Evolutionary conservation across 2,329 filamentous ascomycete genomes (phyloP), one percentile per base, ranked within the genome.

Genomic region (Botryotinia globosa): DNA sequence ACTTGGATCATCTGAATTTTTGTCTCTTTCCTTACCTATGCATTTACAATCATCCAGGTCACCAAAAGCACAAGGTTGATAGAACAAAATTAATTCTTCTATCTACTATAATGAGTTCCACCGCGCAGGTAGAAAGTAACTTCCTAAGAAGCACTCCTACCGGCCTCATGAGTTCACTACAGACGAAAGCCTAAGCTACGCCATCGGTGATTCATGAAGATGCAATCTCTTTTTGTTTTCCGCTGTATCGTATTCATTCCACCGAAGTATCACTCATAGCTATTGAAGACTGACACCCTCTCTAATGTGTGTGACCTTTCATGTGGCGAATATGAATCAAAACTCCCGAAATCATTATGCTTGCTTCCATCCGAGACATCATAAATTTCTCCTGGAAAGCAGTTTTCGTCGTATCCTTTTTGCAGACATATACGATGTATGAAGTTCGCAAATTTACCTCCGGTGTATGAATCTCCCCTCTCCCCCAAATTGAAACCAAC

Each of bases 221-320:
- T 68, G 18, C 14, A 56, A 56, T 32, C 34, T 12, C 18, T 56
- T 32, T 58, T 5, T 54, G 2, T 51, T 65, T n/a, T n/a, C 22
- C 45, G 45, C 45, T 67, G n/a, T 68, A 44, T 68, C 48, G 39
- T 68, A 56, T 68, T 18, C 48, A 56, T 32, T 44, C 6, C 48
- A 42, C 34, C 12, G 6, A 16, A 68, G n/a, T 22, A 42, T 68
- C 34, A 29, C 14, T 44, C n/a, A 68, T 56, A 51, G 22, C 34
- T 18, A 44, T 37, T 32, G 18, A 44, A 68, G 37, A 68, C 25
- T n/a, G 9, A 56, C 32, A 6, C n/a, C n/a, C 37, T 56, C n/a
- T n/a, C n/a, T 14, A 4, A 42, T 42, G 32, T 67, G n/a, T 32
- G 48, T 44, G 51, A 68, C 37, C 8, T 20, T 37, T 32, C 32